Percentiles rank a stretch among this genome's conserved stretches.
phyloP scores from a whole-genome alignment of 2,329 filamentous ascomycete species.

The Atkinsonella hypoxylon region DNA sequence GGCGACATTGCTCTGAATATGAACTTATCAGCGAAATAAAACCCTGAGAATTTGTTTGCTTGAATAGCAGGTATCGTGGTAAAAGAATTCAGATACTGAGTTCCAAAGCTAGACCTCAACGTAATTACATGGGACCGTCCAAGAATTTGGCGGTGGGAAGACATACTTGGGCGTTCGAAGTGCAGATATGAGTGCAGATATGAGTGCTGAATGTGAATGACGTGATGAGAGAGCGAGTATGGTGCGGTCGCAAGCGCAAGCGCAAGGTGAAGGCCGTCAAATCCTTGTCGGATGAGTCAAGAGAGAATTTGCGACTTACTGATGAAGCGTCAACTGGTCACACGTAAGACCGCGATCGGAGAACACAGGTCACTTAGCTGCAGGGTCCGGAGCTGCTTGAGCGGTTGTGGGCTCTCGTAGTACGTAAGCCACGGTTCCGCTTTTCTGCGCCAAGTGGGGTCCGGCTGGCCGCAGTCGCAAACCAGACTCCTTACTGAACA shows the following conservation, averaged over 20 bases:
- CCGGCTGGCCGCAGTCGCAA: too few relatives aligned
- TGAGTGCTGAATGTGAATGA: neutral
- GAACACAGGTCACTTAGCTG: neutral
- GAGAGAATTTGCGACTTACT: neutral
- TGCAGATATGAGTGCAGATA: neutral
- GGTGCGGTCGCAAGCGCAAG: neutral
- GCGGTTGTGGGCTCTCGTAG: neutral
- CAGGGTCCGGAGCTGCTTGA: neutral
- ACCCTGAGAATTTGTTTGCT: neutral
- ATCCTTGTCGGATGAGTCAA: neutral
- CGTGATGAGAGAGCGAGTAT: neutral
- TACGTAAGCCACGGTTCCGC: neutral
- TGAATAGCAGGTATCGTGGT: too few relatives aligned
- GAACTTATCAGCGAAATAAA: neutral
- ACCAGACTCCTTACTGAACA: too few relatives aligned
- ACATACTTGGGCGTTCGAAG: neutral
- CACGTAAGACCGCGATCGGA: neutral
- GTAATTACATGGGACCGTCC: neutral
- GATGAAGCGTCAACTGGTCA: neutral
- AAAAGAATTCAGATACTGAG: too few relatives aligned
- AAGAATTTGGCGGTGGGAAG: neutral
- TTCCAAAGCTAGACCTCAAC: too few relatives aligned
- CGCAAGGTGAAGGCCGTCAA: neutral
- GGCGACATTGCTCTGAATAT: constrained; percentile 13
- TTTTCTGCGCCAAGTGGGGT: too few relatives aligned